Evolutionary conservation across 1,284 basidiomycete genomes (phyloP), one percentile per base, ranked within the genome.

Genomic region (Leccinum cinnamomeum): DNA sequence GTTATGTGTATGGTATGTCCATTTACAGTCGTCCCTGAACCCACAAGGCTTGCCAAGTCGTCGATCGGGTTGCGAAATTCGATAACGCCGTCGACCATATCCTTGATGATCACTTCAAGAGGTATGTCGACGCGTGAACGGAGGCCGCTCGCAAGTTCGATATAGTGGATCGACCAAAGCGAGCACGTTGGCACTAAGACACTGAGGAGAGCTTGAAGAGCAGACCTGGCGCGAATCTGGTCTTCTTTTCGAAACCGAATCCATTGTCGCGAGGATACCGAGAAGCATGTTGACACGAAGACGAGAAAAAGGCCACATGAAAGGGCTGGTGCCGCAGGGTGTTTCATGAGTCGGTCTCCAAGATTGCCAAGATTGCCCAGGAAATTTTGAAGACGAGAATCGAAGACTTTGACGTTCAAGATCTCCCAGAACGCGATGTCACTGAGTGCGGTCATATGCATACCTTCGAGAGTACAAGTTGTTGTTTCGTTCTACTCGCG

Each of bases 101-200:
- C 72, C 16, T 67, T 41, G 18, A 73, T 65, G 58, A 74, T 70
- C 62, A 66, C 63, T 61, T 65, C 70, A 10, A 72, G 60, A 61
- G 70, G 74, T 53, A 77, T 57, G 20, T 58, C n/a, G 35, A 76
- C 55, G 3, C 48, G 37, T 3, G 65, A 58, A 37, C 51, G 53
- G 12, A 48, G 18, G 59, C 57, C 39, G 3, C 67, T 68, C 37
- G 76, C 74, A 14, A 77, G 61, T 16, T 66, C 33, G 51, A 72
- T 67, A 58, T 80, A 79, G 14, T 63, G 68, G 5, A 57, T 56
- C 8, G 79, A 76, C 78, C 78, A 79, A 56, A 74, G 62, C 23
- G 79, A 80, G 41, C 70, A 71, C 0, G 71, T 73, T 6, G 78
- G 79, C 3, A 67, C 67, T 23, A 79, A 33, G 60, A 80, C 60